Conservation (phyloP, 306 rosid genomes). For the Adenanthera pavonina region DNA sequence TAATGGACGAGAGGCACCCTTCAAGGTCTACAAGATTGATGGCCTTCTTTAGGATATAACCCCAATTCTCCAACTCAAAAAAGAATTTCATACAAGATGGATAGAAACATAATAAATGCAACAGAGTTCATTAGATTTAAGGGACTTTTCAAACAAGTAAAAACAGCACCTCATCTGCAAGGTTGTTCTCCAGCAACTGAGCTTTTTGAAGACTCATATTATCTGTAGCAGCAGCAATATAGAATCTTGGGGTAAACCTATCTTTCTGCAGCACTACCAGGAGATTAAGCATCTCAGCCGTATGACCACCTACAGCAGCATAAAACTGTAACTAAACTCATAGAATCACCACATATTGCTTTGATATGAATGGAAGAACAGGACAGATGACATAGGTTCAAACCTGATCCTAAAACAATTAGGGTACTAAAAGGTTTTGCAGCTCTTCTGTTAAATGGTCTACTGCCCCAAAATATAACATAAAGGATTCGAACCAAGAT, state of each 20-base stretch:
- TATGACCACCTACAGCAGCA: constrained; percentile 71
- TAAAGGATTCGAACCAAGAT: constrained; percentile 49
- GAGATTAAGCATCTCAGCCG: constrained; percentile 93
- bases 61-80: neutral
- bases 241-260: constrained; percentile 72
- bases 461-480: constrained; percentile 44
- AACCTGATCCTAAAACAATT: constrained; percentile 66
- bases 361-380: constrained; percentile 27
- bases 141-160: constrained; percentile 18
- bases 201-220: constrained; percentile 94
- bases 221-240: constrained; percentile 88
- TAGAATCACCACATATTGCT: constrained; percentile 20
- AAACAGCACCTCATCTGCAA: constrained; percentile 52
- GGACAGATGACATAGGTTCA: constrained; percentile 23
- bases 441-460: constrained; percentile 41
- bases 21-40: neutral
- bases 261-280: constrained; percentile 70
- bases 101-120: neutral
- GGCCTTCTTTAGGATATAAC: neutral
- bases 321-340: constrained; percentile 4
- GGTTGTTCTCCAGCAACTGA: constrained; percentile 58
- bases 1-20: neutral
- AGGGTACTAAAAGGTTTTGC: constrained; percentile 51
- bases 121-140: constrained; percentile 8
- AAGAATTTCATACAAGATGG: neutral